Percentiles rank a stretch among this genome's conserved stretches.
phyloP scores from a whole-genome alignment of 2,329 filamentous ascomycete genomes.

The Fusarium sp. region DNA sequence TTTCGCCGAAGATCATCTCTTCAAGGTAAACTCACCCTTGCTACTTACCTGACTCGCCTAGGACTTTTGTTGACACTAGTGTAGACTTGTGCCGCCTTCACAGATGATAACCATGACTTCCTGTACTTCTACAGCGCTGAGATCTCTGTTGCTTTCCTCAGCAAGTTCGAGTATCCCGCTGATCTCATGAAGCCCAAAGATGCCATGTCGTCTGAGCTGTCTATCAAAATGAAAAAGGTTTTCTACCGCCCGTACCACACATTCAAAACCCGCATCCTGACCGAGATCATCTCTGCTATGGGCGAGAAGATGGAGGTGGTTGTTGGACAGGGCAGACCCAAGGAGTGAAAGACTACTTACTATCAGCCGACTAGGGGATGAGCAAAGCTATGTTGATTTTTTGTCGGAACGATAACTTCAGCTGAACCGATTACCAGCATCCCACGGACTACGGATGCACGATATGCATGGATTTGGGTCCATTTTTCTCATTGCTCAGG shows the following conservation, averaged over 20 bases:
- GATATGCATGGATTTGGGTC: not conserved
- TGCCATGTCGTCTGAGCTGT: slow-evolving; percentile 3
- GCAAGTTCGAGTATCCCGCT: slow-evolving; percentile 43
- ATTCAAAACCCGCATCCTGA: slow-evolving; percentile 24
- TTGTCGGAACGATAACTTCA: slow-evolving; percentile 11
- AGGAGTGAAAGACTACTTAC: not conserved
- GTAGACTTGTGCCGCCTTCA: slow-evolving; percentile 29
- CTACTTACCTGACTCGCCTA: not conserved
- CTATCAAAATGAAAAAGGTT: slow-evolving; percentile 24
- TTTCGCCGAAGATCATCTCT: not conserved
- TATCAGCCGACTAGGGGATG: not conserved
- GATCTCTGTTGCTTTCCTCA: slow-evolving; percentile 34
- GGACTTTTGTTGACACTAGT: not conserved
- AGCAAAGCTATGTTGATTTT: not conserved
- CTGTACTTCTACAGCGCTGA: slow-evolving; percentile 41
- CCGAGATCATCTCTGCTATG: slow-evolving; percentile 8
- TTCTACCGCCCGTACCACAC: slow-evolving; percentile 35
- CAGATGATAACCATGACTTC: slow-evolving; percentile 38
- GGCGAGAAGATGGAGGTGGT: not conserved
- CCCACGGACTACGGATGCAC: not conserved
- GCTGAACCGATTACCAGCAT: not conserved
- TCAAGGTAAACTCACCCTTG: slow-evolving; percentile 29
- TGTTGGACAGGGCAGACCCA: not conserved
- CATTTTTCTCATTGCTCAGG: not conserved
- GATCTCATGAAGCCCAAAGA: slow-evolving; percentile 4